Base-by-base conservation (phyloP, 306 rosid genomes). In the Ammopiptanthus mongolicus region DNA sequence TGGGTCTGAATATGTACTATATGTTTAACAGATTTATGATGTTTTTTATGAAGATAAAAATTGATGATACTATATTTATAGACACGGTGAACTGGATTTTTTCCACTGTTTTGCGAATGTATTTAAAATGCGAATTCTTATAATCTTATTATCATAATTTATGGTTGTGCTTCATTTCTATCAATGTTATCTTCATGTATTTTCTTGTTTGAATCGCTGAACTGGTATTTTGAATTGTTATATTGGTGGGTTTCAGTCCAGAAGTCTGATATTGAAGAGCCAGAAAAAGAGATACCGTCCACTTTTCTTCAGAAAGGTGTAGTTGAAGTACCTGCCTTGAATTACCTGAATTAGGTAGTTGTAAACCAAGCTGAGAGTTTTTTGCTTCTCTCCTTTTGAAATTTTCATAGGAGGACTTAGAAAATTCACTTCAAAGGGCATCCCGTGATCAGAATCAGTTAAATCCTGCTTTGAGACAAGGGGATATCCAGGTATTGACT, bases 261-360 rank as follows among this genome's bases (percentile, higher is more conserved):
- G 69, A 81, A 91, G 93, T 87, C 83, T 94, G 90, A 55, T 94
- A 60, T 77, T 94, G 72, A 86, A 85, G 83, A 91, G 87, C 85
- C 84, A 90, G 81, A 79, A 89, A 73, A 91, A 87, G 88, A 84
- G 93, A 79, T 94, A 91, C 80, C 97, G 97, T 75, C 97, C 96
- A 44, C 87, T 87, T 22, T 94, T 94, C 87, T 94, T 94, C 85
- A 86, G 95, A 84, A 91, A 91, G 98, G 98, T 91, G 37, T 23
- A 29, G 82, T 84, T 70, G 18, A 71, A 71, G 63, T 15, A 14
- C 67, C 73, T 66, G 61, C 58, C 36, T 77, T 51, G 42, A 37
- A 12, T 31, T 77, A 53, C 33, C 34, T 55, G 67, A 39, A 59
- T 57, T 74, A 8, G 75, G 71, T 48, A 21, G 66, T 58, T 31